Evolutionary conservation across 1,139 yeast genomes (phyloP).

Genomic region (Yamadazyma kanchanaburiensis): DNA sequence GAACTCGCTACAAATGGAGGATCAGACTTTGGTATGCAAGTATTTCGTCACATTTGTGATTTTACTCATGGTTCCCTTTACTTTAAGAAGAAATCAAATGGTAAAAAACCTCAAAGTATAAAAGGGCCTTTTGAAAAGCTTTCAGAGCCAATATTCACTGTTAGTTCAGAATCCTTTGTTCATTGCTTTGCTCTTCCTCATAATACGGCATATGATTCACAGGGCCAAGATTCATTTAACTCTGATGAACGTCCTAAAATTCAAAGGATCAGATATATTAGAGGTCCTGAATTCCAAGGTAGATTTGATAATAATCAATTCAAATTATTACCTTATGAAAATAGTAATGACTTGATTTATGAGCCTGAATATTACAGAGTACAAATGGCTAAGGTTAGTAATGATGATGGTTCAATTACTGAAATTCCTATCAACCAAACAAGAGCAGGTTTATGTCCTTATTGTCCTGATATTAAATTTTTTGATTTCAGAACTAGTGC

Average conservation of each 20-base stretch:
- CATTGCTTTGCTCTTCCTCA: neutral
- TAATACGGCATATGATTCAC: constrained; percentile 1
- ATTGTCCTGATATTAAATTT: constrained; percentile 24
- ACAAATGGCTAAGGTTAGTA: constrained; percentile 1
- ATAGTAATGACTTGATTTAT: constrained; percentile 4
- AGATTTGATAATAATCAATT: constrained; percentile 1
- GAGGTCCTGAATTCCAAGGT: constrained; percentile 3
- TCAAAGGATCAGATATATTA: constrained; percentile 5
- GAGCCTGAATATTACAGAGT: constrained; percentile 8
- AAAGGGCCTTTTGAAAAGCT: neutral
- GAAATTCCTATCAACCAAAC: constrained; percentile 16
- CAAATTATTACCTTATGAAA: constrained; percentile 4
- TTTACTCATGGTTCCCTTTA: too few species aligned
- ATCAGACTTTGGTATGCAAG: too few species aligned
- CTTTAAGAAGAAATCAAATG: neutral
- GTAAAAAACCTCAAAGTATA: neutral
- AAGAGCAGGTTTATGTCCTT: constrained; percentile 33
- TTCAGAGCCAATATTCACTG: neutral
- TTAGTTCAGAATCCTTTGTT: neutral
- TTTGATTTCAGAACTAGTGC: constrained; percentile 29
- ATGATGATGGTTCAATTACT: neutral
- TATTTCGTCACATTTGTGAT: too few species aligned
- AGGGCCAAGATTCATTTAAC: too few species aligned
- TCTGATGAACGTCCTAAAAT: constrained; percentile 1
- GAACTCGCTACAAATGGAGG: too few species aligned